Base-by-base conservation (phyloP, 1,284 basidiomycete species). In the Heliocybe sulcata region DNA sequence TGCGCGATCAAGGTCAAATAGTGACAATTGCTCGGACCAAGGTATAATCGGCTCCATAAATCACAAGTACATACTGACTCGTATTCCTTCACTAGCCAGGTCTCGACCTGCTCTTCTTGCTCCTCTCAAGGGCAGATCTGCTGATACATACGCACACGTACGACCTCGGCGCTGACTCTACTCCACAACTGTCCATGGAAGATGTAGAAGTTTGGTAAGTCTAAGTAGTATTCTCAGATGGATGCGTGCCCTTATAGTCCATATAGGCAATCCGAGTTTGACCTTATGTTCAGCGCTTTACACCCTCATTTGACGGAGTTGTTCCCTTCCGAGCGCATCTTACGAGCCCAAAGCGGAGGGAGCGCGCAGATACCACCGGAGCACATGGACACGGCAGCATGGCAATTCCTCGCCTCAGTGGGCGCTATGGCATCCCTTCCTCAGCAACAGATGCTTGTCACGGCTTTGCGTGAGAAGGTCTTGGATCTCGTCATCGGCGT, bases 61-160 rank as follows among this genome's bases (percentile, higher is more conserved):
- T n/a, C n/a, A 31, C 14, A 8, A 35, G 20, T 51, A 51, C 19
- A 20, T 55, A 35, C 54, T 59, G 53, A 58, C 53, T 19, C 51
- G 50, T 58, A 33, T 54, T 19, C 23, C 20, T 42, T 54, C 57
- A 33, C 6, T 63, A 97, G 86, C 94, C 97, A 53, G 97, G 96
- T 31, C 77, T 98, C 26, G 93, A 94, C 8, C 80, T 99, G 53
- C 77, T 98, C 58, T 99, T 95, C 0, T 79, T 97, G 52, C 89
- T 99, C 68, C 75, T 99, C 56, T 95, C 91, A 58, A 85, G 94
- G 45, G 95, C 94, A 11, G 94, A 96, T 69, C 82, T 91, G 25
- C 84, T 99, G 61, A 91, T 92, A 65, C 90, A 95, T 64, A 80
- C 75, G 65, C 90, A 95, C 64, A 80, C 75, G 16, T 76, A 85